Conservation (phyloP, 2,329 filamentous ascomycete genomes). For the Bipolaris zeicola region DNA sequence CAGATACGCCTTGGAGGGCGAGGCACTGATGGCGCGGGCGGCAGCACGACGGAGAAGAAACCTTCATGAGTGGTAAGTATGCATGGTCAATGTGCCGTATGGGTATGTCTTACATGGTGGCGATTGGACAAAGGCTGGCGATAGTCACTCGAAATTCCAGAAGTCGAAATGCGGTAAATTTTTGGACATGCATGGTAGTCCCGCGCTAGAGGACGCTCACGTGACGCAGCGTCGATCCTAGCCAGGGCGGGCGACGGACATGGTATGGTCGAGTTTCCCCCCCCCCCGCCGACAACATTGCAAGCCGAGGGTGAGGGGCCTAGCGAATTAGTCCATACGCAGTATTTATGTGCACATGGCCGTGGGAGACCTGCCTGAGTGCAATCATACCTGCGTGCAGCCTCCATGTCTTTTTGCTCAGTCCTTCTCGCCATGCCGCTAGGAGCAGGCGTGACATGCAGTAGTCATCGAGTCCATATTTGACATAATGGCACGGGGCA, state of each 20-base stretch:
- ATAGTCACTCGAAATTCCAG: not conserved
- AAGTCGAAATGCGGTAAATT: constrained; percentile 10
- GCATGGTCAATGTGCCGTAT: not conserved
- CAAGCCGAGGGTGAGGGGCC: constrained; percentile 9
- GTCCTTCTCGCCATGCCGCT: not conserved
- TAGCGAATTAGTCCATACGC: not conserved
- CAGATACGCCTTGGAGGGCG: constrained; percentile 52
- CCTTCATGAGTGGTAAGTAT: constrained; percentile 50
- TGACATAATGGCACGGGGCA: constrained; percentile 18
- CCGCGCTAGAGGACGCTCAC: constrained; percentile 8
- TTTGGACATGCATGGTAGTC: constrained; percentile 10
- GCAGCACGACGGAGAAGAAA: constrained; percentile 64
- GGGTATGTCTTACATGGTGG: constrained; percentile 24
- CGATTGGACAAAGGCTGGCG: not conserved
- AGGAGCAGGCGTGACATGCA: not conserved
- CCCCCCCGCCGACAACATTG: constrained; percentile 11
- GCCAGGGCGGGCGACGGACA: not conserved
- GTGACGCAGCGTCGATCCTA: not conserved
- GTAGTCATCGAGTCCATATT: constrained; percentile 11
- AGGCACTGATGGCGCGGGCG: constrained; percentile 58
- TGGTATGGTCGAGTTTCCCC: constrained; percentile 3
- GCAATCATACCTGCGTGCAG: constrained; percentile 1
- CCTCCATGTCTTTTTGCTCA: constrained; percentile 5
- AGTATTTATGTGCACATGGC: not conserved
- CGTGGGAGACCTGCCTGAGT: not conserved